Evolutionary conservation across 2,329 filamentous ascomycete genomes (phyloP), one percentile per base, ranked within the genome.

Genomic region (Ascochyta koolunga): DNA sequence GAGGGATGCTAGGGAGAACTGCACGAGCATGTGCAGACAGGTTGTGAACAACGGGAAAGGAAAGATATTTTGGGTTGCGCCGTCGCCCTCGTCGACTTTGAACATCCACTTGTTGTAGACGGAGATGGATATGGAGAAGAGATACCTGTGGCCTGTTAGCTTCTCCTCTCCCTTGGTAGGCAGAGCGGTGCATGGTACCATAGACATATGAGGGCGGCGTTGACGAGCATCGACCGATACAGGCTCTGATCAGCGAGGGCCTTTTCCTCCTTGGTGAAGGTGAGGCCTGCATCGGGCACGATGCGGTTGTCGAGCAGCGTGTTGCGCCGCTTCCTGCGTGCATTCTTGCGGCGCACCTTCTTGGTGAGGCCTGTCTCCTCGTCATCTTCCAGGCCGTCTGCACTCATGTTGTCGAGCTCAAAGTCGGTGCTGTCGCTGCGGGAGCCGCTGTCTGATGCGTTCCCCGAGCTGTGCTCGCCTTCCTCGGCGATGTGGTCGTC

Each of bases 31-130:
- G 78, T 99, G 95, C 73, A 95, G 81, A 60, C 91, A 90, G 3
- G 95, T 99, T 10, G 93, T 96, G 76, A 98, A 98, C 43, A 99
- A 83, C 33, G 95, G 95, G 69, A 95, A 98, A 45, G 90, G 88
- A 73, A 99, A 99, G 76, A 97, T 89, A 63, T 74, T 71, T 50
- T 69, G 55, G 8, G 69, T 54, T 50, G 72, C 60, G 48, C 72
- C 71, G 56, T 73, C 72, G 43, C 61, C 71, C 47, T 67, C 68
- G 18, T 73, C 71, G 44, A 89, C 84, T 58, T 88, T 84, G 78
- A 99, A 98, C 93, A 99, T 98, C 95, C 95, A 98, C 79, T 97
- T 98, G 83, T 99, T 99, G 82, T 98, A 99, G 89, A 75, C 70
- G 37, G 72, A 75, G 37, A 75, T 96, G 43, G 90, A 91, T 61